Percentiles rank a stretch among this genome's conserved stretches.
These are phyloP conservation scores for Rubus idaeus DNA, from an alignment of 306 rosid genomes.

Conservation along the genomic window DNA sequence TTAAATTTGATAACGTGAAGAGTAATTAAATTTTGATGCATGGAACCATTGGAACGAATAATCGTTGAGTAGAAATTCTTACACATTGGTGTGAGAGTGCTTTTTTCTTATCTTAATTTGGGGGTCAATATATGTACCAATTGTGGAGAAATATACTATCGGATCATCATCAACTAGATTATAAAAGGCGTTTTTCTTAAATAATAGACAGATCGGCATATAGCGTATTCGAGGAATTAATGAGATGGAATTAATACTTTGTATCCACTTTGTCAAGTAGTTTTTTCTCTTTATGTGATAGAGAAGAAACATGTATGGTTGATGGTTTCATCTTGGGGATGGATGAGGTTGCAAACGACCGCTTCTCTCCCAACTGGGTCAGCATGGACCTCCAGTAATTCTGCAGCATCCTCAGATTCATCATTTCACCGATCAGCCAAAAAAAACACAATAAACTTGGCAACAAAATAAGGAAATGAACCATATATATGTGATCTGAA, in stretches of 20 bases:
- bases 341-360: conserved; percentile 25
- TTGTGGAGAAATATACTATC: too few relatives aligned
- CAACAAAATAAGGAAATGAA: not conserved
- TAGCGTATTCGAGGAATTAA: not conserved
- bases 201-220: too few relatives aligned
- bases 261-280: not conserved
- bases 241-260: not conserved
- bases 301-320: conserved; percentile 7
- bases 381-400: conserved; percentile 28
- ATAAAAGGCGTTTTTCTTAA: too few relatives aligned
- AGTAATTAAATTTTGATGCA: too few relatives aligned
- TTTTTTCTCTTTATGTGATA: not conserved
- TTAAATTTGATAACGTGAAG: too few relatives aligned
- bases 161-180: too few relatives aligned
- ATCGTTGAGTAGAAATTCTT: too few relatives aligned
- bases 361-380: conserved; percentile 14
- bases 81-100: too few relatives aligned
- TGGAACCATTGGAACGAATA: too few relatives aligned
- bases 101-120: too few relatives aligned
- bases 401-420: conserved; percentile 10
- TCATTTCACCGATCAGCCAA: not conserved
- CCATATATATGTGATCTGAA: not conserved
- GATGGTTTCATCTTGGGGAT: conserved; percentile 17
- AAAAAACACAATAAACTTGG: not conserved
- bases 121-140: too few relatives aligned